A percentile compares a stretch with the other conserved stretches of the same genome.
Evolutionary conservation across 2,329 filamentous ascomycete species (phyloP).

Genomic region (Aspergillus floridensis): DNA sequence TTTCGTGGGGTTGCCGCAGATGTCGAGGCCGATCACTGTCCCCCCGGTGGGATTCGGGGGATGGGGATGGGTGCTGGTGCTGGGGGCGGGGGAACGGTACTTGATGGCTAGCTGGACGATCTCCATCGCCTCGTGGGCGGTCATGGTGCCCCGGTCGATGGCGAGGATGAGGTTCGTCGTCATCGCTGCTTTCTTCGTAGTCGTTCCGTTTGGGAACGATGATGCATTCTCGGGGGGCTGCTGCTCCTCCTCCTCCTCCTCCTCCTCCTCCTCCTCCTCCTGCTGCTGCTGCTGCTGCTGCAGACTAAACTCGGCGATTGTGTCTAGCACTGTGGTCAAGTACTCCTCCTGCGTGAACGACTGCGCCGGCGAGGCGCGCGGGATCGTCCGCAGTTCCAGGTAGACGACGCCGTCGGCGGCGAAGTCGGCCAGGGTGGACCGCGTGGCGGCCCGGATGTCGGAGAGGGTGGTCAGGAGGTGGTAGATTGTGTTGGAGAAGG

Average conservation of each 20-base stretch:
- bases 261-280: too few species aligned
- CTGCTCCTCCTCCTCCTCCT: too few species aligned
- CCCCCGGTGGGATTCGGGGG: slow-evolving; percentile 35
- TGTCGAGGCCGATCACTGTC: slow-evolving; percentile 67
- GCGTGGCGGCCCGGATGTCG: slow-evolving; percentile 62
- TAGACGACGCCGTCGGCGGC: slow-evolving; percentile 70
- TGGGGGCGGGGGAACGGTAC: slow-evolving; percentile 34
- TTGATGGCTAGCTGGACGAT: slow-evolving; percentile 62
- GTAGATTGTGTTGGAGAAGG: slow-evolving; percentile 80
- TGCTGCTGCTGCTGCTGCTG: too few species aligned
- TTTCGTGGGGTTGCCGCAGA: slow-evolving; percentile 71
- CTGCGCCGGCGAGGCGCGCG: slow-evolving; percentile 58
- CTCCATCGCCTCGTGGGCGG: slow-evolving; percentile 57
- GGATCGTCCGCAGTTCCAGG: slow-evolving; percentile 77
- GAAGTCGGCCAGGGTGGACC: slow-evolving; percentile 65
- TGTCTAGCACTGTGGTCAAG: slow-evolving; percentile 62
- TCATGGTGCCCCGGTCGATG: slow-evolving; percentile 65
- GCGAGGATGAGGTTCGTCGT: slow-evolving; percentile 68
- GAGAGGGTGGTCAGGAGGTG: slow-evolving; percentile 63
- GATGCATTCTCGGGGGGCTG: too few species aligned
- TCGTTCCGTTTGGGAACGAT: slow-evolving; percentile 45
- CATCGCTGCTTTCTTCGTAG: slow-evolving; percentile 41
- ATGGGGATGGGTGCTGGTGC: too few species aligned
- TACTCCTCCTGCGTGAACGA: slow-evolving; percentile 63
- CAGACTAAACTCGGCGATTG: slow-evolving; percentile 20